Base-by-base conservation (phyloP, 2,329 filamentous ascomycete species). In the Curvularia spicifera region DNA sequence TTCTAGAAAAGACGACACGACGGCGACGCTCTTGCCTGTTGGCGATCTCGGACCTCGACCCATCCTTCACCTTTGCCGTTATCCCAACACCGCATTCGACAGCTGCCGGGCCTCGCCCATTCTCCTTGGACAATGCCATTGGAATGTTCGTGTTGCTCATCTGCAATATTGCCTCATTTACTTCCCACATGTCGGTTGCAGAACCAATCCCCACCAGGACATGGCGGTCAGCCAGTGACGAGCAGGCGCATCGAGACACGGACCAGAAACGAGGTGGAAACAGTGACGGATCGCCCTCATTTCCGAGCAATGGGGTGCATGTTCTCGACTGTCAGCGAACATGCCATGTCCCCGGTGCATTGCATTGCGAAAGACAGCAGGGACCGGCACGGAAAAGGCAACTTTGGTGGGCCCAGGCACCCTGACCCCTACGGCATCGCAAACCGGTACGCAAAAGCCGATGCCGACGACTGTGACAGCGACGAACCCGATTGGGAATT, bases 261-360 rank as follows among this genome's bases (percentile, higher is more conserved):
- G 20, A 44, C 22, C 22, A 53, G 43, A 44, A 53, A 53, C 44
- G 43, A 39, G 40, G 22, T 42, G 40, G 46, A 46, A 51, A 55
- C 50, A 40, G 55, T 37, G 53, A 45, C 37, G 5, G 47, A 57
- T 62, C 31, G 37, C 5, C 56, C 37, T 62, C 60, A 62, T 62
- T 52, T 62, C 60, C 57, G 60, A 43, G 33, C 18, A 50, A 50
- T 52, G 37, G 49, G 48, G 51, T 46, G 37, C 9, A 31, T 37
- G 51, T 62, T 62, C 45, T 26, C 24, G 24, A 52, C 53, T 42
- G 35, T 24, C 40, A 55, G 56, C 54, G 55, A 54, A 57, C 51
- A 44, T 29, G 44, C 44, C 42, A 35, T 47, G 22, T 35, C 37
- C 45, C 29, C 49, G 22, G 20, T 31, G 44, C 44, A 26, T 43